Base-by-base conservation (phyloP, 345 rosid species). In the Lumnitzera racemosa region DNA sequence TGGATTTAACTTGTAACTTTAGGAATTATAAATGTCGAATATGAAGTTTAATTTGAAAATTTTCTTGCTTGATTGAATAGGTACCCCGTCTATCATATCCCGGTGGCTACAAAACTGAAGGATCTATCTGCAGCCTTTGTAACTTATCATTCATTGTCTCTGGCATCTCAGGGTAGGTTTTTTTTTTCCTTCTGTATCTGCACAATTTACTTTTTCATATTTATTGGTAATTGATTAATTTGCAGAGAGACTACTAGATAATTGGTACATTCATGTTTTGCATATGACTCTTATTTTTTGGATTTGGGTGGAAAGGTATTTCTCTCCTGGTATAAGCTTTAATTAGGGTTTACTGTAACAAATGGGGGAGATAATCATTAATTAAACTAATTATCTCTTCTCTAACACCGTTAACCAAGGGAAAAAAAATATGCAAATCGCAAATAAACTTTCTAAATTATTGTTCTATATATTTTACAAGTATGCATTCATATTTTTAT, bases 1-100 rank as follows among this genome's bases (percentile, higher is more conserved):
- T 2, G 36, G 15, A 56, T 17, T 53, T 29, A 29, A 29, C 36
- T 29, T 29, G 3, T 29, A 29, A 29, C 36, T 29, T 29, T 29
- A 29, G 36, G 36, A 29, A 3, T 3, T 29, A 29, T 29, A 29
- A 36, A 36, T 61, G 51, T 51, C 55, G 43, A 16, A 61, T 61
- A 50, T 51, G 17, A 66, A 23, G 17, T 51, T 31, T 24, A 57
- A 14, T 17, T 47, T 23, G 48, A 1, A 9, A 47, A 13, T 12
- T 64, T 20, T 16, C 12, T 27, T 25, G 15, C 31, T 48, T 47
- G 12, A 46, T 51, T n/a, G 15, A 20, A 23, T 61, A 82, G 87
- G 81, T 79, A 77, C 59, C 84, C 76, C 31, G 56, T 77, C 49
- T 77, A 77, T 68, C 65, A 55, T 27, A 57, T 80, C 63, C 82